Base-by-base conservation (phyloP, 2,329 filamentous ascomycete genomes). In the Emergomyces pasteurianus region DNA sequence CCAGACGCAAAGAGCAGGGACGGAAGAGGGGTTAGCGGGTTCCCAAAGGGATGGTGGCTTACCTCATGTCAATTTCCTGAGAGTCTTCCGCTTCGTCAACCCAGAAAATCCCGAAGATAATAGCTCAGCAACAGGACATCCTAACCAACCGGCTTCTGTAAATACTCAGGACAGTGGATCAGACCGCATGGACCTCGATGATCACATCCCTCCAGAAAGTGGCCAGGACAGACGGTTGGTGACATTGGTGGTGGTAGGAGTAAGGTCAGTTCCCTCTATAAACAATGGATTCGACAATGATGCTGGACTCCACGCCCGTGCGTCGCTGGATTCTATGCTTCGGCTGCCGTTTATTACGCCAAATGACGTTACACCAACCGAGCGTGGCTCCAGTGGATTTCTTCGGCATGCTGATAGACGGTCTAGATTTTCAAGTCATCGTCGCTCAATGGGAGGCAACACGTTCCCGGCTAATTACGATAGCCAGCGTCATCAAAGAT, bases 211-310 rank as follows among this genome's bases (percentile, higher is more conserved):
- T 64, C 62, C 73, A 52, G 77, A 76, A 26, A 75, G 76, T 43
- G 75, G 75, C 59, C 63, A 68, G 28, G 79, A 80, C 60, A 81
- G 81, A 54, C 78, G 85, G 26, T 86, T 85, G 72, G 83, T 87
- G 46, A 86, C 86, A 9, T 80, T 88, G 63, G 86, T 88, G 50
- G 85, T 88, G 58, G 85, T 88, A 47, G 86, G 86, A 59, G 86
- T 88, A 60, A 78, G 85, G 59, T 86, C 85, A 31, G 84, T 87
- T 61, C 83, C 81, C 38, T 80, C 83, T 23, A 77, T 76, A 31
- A 78, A 76, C 64, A 74, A 76, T 16, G 71, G 75, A 28, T 74
- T 75, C 23, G 67, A 71, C 56, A 78, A 79, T 59, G 78, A 79
- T 53, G 74, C 73, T 49, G 49, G 58, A 54, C 47, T 43, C 58